Percentiles rank a stretch among this genome's conserved stretches.
Conservation (phyloP, 176 grass and related monocot species). For the Cymbopogon citratus region DNA sequence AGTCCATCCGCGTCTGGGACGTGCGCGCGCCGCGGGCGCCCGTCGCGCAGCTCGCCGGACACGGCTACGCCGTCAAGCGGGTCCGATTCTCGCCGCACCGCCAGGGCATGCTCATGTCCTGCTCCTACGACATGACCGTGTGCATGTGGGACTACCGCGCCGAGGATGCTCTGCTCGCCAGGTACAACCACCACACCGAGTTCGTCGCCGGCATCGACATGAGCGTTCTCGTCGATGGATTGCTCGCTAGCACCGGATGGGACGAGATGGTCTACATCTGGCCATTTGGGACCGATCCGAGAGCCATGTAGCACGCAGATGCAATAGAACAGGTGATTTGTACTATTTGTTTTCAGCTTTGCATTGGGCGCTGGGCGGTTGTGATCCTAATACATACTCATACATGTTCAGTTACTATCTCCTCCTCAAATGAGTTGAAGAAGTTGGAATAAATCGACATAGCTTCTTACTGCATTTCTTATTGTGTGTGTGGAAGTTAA, state of each 20-base stretch:
- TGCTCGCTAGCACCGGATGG: constrained; percentile 83
- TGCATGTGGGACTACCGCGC: constrained; percentile 86
- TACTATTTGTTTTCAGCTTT: constrained; percentile 19
- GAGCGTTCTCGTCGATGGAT: constrained; percentile 73
- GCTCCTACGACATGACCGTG: constrained; percentile 95
- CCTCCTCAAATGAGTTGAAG: not conserved
- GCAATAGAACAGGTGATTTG: constrained; percentile 3
- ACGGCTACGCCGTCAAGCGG: constrained; percentile 71
- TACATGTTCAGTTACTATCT: not conserved
- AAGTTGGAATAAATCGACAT: constrained; percentile 18
- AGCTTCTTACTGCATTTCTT: not conserved
- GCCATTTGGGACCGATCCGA: constrained; percentile 71
- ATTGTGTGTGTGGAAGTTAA: not conserved
- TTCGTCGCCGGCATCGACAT: constrained; percentile 78
- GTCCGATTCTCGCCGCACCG: constrained; percentile 77
- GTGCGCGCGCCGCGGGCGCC: constrained; percentile 61
- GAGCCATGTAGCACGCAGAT: constrained; percentile 36
- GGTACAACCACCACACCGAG: constrained; percentile 76
- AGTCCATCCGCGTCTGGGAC: constrained; percentile 86
- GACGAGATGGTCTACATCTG: constrained; percentile 76
- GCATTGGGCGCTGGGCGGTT: not conserved
- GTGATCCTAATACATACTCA: not conserved
- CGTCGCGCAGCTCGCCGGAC: constrained; percentile 55
- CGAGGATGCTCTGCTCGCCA: constrained; percentile 58
- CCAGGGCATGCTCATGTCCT: constrained; percentile 68